Evolutionary conservation across 345 rosid genomes (phyloP), one percentile per base, ranked within the genome.

Genomic region (Mallotus nudiflorus): DNA sequence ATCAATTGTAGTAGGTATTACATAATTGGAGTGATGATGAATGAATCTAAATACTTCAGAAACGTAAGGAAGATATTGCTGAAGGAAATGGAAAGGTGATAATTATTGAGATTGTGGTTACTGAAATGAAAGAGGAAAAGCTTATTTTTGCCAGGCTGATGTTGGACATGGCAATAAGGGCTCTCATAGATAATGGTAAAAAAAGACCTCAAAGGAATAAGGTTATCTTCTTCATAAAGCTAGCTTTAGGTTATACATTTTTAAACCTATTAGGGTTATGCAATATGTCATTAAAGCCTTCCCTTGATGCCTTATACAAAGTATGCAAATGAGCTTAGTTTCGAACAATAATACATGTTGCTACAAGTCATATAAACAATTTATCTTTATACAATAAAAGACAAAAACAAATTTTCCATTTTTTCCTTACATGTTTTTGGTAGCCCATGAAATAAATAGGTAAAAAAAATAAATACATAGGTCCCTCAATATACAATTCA

Each of bases 111-210:
- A 73, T 74, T 0, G 86, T 86, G 69, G 68, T 86, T 0, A 82
- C 75, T 13, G 85, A 87, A 52, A 76, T 75, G 19, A 71, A 78
- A 40, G 76, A 33, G 4, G 37, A 33, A 3, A 33, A 33, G 37
- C 37, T 33, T 33, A n/a, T n/a, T n/a, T n/a, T n/a, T 0, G 85
- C 77, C 40, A 84, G 83, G 75, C 46, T 90, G 77, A 74, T 77
- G 82, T 68, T 90, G 0, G 97, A 87, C 75, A 88, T 92, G 92
- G 81, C 40, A 67, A 87, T 87, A 94, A 85, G 88, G 89, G 83
- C 86, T 51, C 91, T 85, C 63, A 84, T 86, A 9, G 65, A 59
- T 51, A 72, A 72, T 9, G 97, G 92, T 48, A 87, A 85, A 71
- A 94, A 90, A 63, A 72, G 73, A 90, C 86, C 24, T 62, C 70